These are phyloP conservation scores for Flaveria sonorensis DNA, from an alignment of 129 eudicot genomes.

Conservation along the genomic window DNA sequence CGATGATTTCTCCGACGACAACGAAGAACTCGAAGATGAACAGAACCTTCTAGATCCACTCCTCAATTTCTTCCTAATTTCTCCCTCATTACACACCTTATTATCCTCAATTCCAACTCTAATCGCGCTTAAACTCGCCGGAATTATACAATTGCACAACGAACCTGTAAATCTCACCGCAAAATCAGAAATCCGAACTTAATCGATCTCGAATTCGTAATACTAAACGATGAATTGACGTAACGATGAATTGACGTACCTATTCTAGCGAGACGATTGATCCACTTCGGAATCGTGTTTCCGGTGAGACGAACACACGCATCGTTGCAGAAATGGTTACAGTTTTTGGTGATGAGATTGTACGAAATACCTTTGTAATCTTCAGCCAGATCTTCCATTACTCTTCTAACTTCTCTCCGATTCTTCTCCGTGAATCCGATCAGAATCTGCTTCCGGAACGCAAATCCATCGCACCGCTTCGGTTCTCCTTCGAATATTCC, in stretches of 20 bases:
- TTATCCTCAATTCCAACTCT: slow-evolving; percentile 63
- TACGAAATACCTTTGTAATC: slow-evolving; percentile 79
- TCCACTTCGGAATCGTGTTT: slow-evolving; percentile 80
- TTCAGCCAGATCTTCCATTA: slow-evolving; percentile 66
- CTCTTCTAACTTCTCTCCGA: slow-evolving; percentile 45
- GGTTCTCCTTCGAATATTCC: slow-evolving; percentile 87
- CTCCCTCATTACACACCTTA: slow-evolving; percentile 31
- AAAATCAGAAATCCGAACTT: neutral
- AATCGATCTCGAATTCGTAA: neutral
- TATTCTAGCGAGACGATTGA: slow-evolving; percentile 85
- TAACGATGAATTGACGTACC: slow-evolving; percentile 42
- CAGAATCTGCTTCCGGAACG: slow-evolving; percentile 66
- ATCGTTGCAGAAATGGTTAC: slow-evolving; percentile 90
- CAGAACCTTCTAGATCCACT: slow-evolving; percentile 40
- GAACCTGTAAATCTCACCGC: slow-evolving; percentile 41
- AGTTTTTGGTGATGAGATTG: slow-evolving; percentile 77
- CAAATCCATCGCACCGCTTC: slow-evolving; percentile 71
- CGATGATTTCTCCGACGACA: slow-evolving; percentile 31
- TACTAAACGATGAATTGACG: no score
- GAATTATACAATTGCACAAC: slow-evolving; percentile 74
- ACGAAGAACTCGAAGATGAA: slow-evolving; percentile 45
- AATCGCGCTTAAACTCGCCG: slow-evolving; percentile 55
- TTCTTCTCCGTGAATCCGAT: slow-evolving; percentile 72
- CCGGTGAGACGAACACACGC: slow-evolving; percentile 71
- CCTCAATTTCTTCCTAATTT: slow-evolving; percentile 44